These are phyloP conservation scores for Primulina eburnea DNA, from an alignment of 257 asterid species.

Conservation along the genomic window DNA sequence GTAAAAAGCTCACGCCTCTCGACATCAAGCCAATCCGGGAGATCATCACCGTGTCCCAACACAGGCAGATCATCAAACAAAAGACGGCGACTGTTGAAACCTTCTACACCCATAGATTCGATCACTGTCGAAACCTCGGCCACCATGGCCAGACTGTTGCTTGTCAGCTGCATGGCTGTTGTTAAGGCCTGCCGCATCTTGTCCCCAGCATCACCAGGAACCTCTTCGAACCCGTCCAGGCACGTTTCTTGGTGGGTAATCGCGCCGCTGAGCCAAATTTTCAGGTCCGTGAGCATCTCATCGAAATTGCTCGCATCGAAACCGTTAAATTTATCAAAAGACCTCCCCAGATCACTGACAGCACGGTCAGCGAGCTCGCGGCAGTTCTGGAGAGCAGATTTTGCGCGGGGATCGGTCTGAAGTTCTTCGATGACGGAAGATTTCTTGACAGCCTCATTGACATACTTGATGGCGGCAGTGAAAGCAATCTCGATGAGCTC, in stretches of 20 bases:
- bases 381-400: slow-evolving; percentile 55
- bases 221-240: slow-evolving; percentile 57
- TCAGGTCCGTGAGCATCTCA: slow-evolving; percentile 44
- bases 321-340: slow-evolving; percentile 37
- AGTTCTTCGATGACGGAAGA: slow-evolving; percentile 39
- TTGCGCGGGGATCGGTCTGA: slow-evolving; percentile 41
- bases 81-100: slow-evolving; percentile 43
- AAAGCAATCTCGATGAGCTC: slow-evolving; percentile 60
- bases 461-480: slow-evolving; percentile 32
- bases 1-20: slow-evolving; percentile 35
- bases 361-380: slow-evolving; percentile 49
- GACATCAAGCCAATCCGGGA: slow-evolving; percentile 42
- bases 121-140: slow-evolving; percentile 53
- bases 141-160: slow-evolving; percentile 88
- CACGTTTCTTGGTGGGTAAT: slow-evolving; percentile 82
- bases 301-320: slow-evolving; percentile 52
- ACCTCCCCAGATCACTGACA: slow-evolving; percentile 47
- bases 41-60: slow-evolving; percentile 28
- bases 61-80: slow-evolving; percentile 30
- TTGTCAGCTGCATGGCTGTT: slow-evolving; percentile 54
- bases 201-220: slow-evolving; percentile 51
- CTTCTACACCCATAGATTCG: slow-evolving; percentile 37
- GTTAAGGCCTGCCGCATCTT: slow-evolving; percentile 50
- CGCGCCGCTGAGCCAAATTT: slow-evolving; percentile 83
- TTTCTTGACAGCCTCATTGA: slow-evolving; percentile 39